Evolutionary conservation across 176 grass and related monocot species (phyloP), one percentile per base, ranked within the genome.

Genomic region (Phyllostachys edulis): DNA sequence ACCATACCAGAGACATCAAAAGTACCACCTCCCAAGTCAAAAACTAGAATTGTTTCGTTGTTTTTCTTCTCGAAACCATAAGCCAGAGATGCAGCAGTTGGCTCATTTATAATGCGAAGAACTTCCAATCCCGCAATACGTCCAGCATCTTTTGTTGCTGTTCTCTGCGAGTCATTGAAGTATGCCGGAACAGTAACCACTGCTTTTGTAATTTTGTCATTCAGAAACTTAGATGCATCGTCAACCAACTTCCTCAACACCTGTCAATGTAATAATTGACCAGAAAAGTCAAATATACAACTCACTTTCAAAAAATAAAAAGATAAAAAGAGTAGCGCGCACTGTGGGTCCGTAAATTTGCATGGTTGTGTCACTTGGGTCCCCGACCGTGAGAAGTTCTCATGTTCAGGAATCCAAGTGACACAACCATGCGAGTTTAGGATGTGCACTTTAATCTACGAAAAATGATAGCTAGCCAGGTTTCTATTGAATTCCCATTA

Each of bases 1-100:
- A 24, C 7, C 57, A 75, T 96, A 99, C 96, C 96, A 84, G 96
- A 99, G 24, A 99, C 96, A 94, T 99, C 96, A 76, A 99, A 96
- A 69, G 96, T 99, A 57, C 96, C 96, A 14, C 96, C 96, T 68
- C 96, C 96, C 90, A 99, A 89, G 84, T 96, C 93, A 84, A 96
- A 99, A 8, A 96, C 96, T 32, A 96, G 91, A 82, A 99, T 99
- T 40, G 96, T 99, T 87, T 99, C 96, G 18, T 99, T 99, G 73
- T 90, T 99, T 92, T 96, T 99, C 88, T 91, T 99, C 82, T 99
- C 96, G 51, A 99, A 99, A 76, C 96, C 96, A 86, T 99, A 99
- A 20, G 96, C 96, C 16, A 99, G 57, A 23, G 96, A 99, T 88
- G 96, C 96, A 85, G 96, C 96, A 79, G 96, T 99, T 51, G 96